phyloP scores from a whole-genome alignment of 495 filamentous ascomycete species.

The Sporormia fimetaria region DNA sequence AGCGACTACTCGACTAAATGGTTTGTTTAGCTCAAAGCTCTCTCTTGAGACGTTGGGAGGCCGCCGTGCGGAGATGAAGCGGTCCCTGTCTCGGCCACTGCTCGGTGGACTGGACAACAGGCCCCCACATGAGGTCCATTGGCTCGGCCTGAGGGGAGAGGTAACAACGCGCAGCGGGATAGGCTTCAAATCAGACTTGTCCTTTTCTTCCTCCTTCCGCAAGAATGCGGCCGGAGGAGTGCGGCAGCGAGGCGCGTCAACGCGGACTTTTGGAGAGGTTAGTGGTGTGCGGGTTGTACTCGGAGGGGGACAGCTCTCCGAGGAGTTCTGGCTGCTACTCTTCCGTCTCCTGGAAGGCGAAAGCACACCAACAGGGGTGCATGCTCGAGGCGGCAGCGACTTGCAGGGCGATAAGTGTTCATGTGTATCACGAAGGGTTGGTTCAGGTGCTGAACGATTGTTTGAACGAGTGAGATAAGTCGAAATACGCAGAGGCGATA shows the following conservation, averaged over 20 bases:
- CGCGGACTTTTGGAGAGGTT: no score
- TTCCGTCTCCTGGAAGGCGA: no score
- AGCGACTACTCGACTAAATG: slow-evolving; percentile 45
- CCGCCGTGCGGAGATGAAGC: slow-evolving; percentile 54
- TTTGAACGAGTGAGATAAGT: background rate
- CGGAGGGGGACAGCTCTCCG: no score
- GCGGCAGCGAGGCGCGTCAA: no score
- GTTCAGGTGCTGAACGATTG: slow-evolving; percentile 4
- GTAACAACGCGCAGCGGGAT: slow-evolving; percentile 12
- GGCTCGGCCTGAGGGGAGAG: slow-evolving; percentile 19
- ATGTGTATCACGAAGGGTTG: background rate
- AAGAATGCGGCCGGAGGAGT: no score
- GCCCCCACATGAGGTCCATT: slow-evolving; percentile 20
- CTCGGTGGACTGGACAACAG: slow-evolving; percentile 6
- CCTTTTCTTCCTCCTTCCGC: no score
- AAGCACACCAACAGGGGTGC: no score
- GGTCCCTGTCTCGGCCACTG: slow-evolving; percentile 40
- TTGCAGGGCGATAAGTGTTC: background rate
- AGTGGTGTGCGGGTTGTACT: no score
- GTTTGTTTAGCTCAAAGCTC: slow-evolving; percentile 55
- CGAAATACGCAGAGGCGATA: background rate
- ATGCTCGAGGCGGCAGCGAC: no score
- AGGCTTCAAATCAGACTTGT: slow-evolving; percentile 1
- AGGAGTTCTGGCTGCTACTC: no score
- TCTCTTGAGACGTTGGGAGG: slow-evolving; percentile 38